Evolutionary conservation across 257 asterid genomes (phyloP).

Genomic region (Mitragyna speciosa): DNA sequence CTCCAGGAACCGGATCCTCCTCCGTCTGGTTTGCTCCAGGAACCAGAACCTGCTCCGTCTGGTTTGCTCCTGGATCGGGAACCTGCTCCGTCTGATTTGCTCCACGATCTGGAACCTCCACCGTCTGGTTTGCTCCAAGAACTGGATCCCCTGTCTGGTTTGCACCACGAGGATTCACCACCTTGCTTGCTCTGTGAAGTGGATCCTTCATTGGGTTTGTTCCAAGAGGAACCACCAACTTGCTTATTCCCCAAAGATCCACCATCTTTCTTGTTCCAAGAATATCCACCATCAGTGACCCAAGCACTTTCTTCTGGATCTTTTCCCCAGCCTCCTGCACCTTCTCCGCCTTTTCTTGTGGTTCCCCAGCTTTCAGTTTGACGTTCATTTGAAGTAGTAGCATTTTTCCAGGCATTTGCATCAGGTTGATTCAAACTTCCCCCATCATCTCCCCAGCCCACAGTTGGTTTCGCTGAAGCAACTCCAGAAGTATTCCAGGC

Average conservation of each 20-base stretch:
- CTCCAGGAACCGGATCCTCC: slow-evolving; percentile 26
- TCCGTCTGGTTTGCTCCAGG: slow-evolving; percentile 24
- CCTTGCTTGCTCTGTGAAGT: too few species aligned
- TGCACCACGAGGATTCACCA: too few species aligned
- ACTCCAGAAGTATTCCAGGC: slow-evolving; percentile 50
- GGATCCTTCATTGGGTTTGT: slow-evolving; percentile 16
- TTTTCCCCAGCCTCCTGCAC: slow-evolving; percentile 32
- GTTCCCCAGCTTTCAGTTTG: slow-evolving; percentile 31
- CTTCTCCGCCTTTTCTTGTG: slow-evolving; percentile 21
- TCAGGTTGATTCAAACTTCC: slow-evolving; percentile 41
- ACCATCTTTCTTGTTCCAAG: slow-evolving; percentile 17
- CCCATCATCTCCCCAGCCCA: slow-evolving; percentile 30
- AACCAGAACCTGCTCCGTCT: slow-evolving; percentile 10
- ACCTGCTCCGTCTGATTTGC: too few species aligned
- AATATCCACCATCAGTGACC: slow-evolving; percentile 7
- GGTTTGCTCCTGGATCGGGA: too few species aligned
- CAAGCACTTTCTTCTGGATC: slow-evolving; percentile 17
- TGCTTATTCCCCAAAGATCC: slow-evolving; percentile 15
- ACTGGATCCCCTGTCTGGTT: too few species aligned
- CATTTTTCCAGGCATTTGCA: slow-evolving; percentile 39
- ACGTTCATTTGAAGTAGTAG: slow-evolving; percentile 22
- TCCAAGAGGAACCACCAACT: slow-evolving; percentile 31
- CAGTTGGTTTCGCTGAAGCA: slow-evolving; percentile 37
- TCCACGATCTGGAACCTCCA: too few species aligned
- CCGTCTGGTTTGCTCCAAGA: too few species aligned